Percentiles rank a stretch among this genome's conserved stretches.
phyloP scores from a whole-genome alignment of 805 yeast genomes.

The Cyberlindnera maclurae region DNA sequence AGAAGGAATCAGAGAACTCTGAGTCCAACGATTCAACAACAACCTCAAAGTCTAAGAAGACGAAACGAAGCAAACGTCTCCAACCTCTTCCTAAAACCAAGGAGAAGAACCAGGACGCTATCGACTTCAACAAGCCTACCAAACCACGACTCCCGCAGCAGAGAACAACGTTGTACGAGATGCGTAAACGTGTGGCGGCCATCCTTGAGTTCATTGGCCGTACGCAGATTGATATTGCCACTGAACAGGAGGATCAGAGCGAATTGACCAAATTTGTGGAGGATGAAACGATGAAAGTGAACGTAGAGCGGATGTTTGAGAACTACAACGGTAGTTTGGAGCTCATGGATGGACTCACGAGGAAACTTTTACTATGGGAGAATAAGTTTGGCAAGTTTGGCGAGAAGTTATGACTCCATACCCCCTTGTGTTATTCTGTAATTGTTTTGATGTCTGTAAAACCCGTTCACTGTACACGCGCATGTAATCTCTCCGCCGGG shows the following conservation, averaged over 20 bases:
- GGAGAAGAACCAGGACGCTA: conserved; percentile 19
- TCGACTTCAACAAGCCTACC: conserved; percentile 61
- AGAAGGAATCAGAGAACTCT: conserved; percentile 7
- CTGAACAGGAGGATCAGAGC: conserved; percentile 57
- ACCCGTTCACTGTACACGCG: conserved; percentile 4
- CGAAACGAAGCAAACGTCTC: conserved; percentile 2
- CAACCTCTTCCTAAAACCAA: not conserved
- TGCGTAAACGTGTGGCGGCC: conserved; percentile 83
- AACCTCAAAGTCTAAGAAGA: conserved; percentile 12
- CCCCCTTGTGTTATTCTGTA: too few species aligned
- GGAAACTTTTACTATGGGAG: conserved; percentile 73
- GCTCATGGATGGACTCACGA: conserved; percentile 67
- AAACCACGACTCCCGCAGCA: conserved; percentile 80
- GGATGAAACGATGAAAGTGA: conserved; percentile 31
- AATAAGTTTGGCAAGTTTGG: conserved; percentile 42
- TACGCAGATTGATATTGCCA: conserved; percentile 75
- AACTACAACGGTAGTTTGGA: conserved; percentile 53
- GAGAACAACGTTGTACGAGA: conserved; percentile 68
- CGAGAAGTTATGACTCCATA: conserved; percentile 7
- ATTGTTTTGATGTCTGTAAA: too few species aligned
- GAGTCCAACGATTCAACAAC: conserved; percentile 16
- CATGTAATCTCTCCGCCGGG: conserved; percentile 8
- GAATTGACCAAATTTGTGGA: conserved; percentile 41
- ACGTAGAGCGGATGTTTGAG: conserved; percentile 36
- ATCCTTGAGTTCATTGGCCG: conserved; percentile 87